A percentile compares a stretch with the other conserved stretches of the same genome.
Conservation (phyloP, 495 filamentous ascomycete species). For the Hypoxylon fragiforme region DNA sequence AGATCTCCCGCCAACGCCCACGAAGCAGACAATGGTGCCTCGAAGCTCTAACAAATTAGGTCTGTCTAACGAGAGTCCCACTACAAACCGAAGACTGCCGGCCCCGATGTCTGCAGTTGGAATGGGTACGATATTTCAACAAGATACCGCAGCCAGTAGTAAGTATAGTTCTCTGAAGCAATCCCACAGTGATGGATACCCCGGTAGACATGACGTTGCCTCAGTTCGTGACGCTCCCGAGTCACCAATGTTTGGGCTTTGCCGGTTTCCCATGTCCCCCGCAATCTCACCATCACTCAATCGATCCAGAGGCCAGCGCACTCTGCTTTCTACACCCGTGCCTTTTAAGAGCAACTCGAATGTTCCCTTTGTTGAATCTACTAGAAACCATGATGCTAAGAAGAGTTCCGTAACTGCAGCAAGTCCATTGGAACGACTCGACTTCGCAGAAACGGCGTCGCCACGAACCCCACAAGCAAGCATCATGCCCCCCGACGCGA, state of each 20-base stretch:
- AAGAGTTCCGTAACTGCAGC: constrained; percentile 49
- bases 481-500: constrained; percentile 78
- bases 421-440: constrained; percentile 53
- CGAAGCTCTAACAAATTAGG: constrained; percentile 24
- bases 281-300: constrained; percentile 40
- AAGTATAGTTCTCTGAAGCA: constrained; percentile 44
- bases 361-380: constrained; percentile 31
- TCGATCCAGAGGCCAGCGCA: constrained; percentile 41
- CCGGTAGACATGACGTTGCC: constrained; percentile 3
- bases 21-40: constrained; percentile 58
- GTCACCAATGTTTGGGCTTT: constrained; percentile 25
- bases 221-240: constrained; percentile 2
- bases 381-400: constrained; percentile 49
- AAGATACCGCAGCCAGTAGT: constrained; percentile 40
- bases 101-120: constrained; percentile 33
- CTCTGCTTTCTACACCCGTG: constrained; percentile 36
- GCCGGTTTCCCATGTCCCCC: constrained; percentile 18
- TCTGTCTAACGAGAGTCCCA: constrained; percentile 39
- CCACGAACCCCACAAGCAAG: constrained; percentile 81
- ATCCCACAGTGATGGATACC: constrained; percentile 6
- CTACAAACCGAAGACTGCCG: constrained; percentile 34
- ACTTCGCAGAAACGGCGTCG: constrained; percentile 56
- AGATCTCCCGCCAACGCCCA: constrained; percentile 89
- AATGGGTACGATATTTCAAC: constrained; percentile 17
- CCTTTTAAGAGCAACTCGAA: constrained; percentile 42